Evolutionary conservation across 148 eudicot genomes (phyloP), one percentile per base, ranked within the genome.

Genomic region (Chenopodium album): DNA sequence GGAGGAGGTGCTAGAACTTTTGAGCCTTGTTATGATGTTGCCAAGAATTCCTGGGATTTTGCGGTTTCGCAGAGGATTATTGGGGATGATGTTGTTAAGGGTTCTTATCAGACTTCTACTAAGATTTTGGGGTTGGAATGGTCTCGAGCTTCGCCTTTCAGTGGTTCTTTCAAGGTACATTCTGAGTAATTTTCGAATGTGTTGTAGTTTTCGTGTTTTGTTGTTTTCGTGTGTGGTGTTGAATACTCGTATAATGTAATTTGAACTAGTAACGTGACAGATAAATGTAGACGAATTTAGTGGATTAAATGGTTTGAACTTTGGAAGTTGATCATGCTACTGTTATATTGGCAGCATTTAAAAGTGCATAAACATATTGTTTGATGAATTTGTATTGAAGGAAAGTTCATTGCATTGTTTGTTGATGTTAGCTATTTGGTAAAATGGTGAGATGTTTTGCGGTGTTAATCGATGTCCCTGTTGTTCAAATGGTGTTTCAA

Each of bases 1-100:
- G 80, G 79, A 16, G 92, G 88, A 19, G 91, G 90, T 0, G 73
- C 69, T 78, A 85, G 73, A 26, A 79, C 82, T 1, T 78, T 92
- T 19, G 92, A 92, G 76, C 93, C 95, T 9, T 68, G 90, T 66
- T 92, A 92, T 75, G 90, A 90, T 87, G 81, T 92, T n/a, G 81
- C 73, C 1, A 79, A 82, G 67, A 90, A 92, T 78, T 75, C 88
- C 2, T 92, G 93, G 93, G 87, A 89, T 77, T 83, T 92, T 37
- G 84, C 86, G 2, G 85, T 90, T 72, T 88, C 86, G 1, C 90
- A 81, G 74, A 86, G 81, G 85, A 22, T 92, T 22, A 60, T 22
- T 46, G 93, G 75, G 5, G 87, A 82, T 81, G 86, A 85, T 85
- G 78, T 87, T 66, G 28, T 92, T 13, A 88, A 84, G 84, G 93